Conservation (phyloP, 495 filamentous ascomycete genomes). For the Clohesyomyces aquaticus region DNA sequence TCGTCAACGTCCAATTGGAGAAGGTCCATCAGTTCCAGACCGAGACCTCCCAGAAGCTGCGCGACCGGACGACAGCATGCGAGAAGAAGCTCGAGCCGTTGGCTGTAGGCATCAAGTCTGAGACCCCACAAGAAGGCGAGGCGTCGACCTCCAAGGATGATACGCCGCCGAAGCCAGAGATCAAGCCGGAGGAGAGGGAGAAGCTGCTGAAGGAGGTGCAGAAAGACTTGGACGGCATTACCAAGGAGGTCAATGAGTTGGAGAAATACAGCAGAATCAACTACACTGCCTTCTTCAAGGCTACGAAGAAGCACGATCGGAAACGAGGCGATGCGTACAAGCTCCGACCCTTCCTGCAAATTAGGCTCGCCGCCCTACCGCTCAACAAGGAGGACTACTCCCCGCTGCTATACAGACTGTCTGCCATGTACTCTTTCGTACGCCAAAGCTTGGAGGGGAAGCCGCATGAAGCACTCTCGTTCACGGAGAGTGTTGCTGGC, state of each 20-base stretch:
- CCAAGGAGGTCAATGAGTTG: conserved; percentile 86
- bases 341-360: conserved; percentile 85
- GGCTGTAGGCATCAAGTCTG: conserved; percentile 45
- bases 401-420: conserved; percentile 84
- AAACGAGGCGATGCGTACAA: conserved; percentile 78
- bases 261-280: conserved; percentile 96
- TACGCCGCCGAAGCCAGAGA: conserved; percentile 45
- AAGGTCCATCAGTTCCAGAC: conserved; percentile 92
- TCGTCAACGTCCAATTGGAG: conserved; percentile 91
- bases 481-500: conserved; percentile 49
- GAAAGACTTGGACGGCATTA: conserved; percentile 80
- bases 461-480: conserved; percentile 37
- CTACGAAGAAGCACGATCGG: conserved; percentile 97
- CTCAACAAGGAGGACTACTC: conserved; percentile 97
- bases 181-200: conserved; percentile 49
- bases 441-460: conserved; percentile 74
- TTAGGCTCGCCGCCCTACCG: conserved; percentile 80
- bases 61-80: conserved; percentile 64
- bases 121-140: conserved; percentile 26
- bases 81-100: conserved; percentile 62
- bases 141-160: conserved; percentile 44
- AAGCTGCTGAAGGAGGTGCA: conserved; percentile 68
- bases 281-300: conserved; percentile 96
- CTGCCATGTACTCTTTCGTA: conserved; percentile 93
- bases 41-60: conserved; percentile 70